phyloP scores from a whole-genome alignment of 2,329 filamentous ascomycete species.

The Didymella arachidicola region DNA sequence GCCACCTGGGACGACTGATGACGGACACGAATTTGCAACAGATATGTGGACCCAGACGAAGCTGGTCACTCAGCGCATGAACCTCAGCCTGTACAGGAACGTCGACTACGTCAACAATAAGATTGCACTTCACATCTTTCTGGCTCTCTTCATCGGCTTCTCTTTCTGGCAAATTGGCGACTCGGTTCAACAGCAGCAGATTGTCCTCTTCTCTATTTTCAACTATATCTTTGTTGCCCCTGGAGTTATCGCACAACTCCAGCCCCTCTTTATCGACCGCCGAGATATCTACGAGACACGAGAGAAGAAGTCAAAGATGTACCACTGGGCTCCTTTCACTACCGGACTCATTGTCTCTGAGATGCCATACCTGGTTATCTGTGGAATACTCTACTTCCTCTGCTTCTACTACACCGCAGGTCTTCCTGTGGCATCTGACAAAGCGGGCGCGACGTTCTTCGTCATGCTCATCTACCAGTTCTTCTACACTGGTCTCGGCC shows the following conservation, averaged over 20 bases:
- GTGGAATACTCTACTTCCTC: constrained; percentile 67
- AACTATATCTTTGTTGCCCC: constrained; percentile 55
- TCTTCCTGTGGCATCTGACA: constrained; percentile 53
- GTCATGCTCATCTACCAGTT: constrained; percentile 66
- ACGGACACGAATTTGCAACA: constrained; percentile 49
- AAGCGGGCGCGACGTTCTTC: constrained; percentile 59
- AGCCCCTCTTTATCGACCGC: constrained; percentile 56
- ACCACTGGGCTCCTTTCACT: constrained; percentile 77
- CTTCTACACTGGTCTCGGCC: constrained; percentile 59
- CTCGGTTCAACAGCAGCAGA: constrained; percentile 51
- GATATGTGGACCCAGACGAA: constrained; percentile 35
- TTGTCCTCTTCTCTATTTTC: constrained; percentile 59
- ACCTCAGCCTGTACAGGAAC: constrained; percentile 36
- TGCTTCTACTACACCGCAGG: constrained; percentile 69
- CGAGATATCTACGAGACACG: constrained; percentile 64
- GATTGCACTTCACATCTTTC: constrained; percentile 33
- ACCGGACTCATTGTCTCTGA: constrained; percentile 74
- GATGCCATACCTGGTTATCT: constrained; percentile 69
- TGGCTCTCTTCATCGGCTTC: constrained; percentile 39
- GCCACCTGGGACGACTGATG: constrained; percentile 48
- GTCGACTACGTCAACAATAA: constrained; percentile 41
- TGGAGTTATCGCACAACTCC: constrained; percentile 52
- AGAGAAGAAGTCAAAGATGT: constrained; percentile 71
- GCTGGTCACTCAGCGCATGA: constrained; percentile 34
- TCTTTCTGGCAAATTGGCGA: constrained; percentile 39